These are phyloP conservation scores for Thelonectria discophora DNA, from an alignment of 2,329 filamentous ascomycete species.

Conservation along the genomic window DNA sequence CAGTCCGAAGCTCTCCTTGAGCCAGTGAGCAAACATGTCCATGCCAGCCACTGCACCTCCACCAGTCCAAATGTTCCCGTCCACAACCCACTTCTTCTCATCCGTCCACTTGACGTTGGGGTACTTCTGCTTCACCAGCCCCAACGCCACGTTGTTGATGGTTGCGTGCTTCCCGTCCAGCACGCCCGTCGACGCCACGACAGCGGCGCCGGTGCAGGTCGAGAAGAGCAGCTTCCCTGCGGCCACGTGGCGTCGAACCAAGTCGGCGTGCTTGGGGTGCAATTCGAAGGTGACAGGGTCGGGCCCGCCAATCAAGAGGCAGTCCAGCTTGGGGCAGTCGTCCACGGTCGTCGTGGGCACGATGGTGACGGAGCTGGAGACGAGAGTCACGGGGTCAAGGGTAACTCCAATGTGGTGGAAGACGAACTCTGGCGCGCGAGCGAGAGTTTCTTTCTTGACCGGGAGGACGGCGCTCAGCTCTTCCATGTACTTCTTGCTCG, in stretches of 20 bases:
- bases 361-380: slow-evolving; percentile 28
- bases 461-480: slow-evolving; percentile 20
- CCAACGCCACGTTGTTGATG: slow-evolving; percentile 49
- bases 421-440: slow-evolving; percentile 42
- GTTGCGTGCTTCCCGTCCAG: slow-evolving; percentile 55
- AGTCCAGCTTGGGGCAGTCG: slow-evolving; percentile 49
- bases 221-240: slow-evolving; percentile 49
- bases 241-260: slow-evolving; percentile 48
- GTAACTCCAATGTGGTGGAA: slow-evolving; percentile 49
- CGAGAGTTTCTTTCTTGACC: slow-evolving; percentile 33
- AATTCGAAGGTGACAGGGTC: slow-evolving; percentile 41
- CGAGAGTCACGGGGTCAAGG: slow-evolving; percentile 39
- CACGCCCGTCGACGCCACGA: slow-evolving; percentile 47
- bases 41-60: slow-evolving; percentile 56
- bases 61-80: slow-evolving; percentile 58
- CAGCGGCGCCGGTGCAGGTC: slow-evolving; percentile 49
- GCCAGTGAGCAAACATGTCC: slow-evolving; percentile 2
- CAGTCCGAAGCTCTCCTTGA: slow-evolving; percentile 47
- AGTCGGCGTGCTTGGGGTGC: slow-evolving; percentile 41
- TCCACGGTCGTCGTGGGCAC: slow-evolving; percentile 46
- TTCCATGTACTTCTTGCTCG: slow-evolving; percentile 32
- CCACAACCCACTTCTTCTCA: slow-evolving; percentile 55
- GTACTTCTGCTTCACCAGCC: slow-evolving; percentile 42
- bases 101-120: slow-evolving; percentile 55
- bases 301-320: slow-evolving; percentile 49